Conservation (phyloP, 1,284 basidiomycete species). For the Ustilago loliicola region DNA sequence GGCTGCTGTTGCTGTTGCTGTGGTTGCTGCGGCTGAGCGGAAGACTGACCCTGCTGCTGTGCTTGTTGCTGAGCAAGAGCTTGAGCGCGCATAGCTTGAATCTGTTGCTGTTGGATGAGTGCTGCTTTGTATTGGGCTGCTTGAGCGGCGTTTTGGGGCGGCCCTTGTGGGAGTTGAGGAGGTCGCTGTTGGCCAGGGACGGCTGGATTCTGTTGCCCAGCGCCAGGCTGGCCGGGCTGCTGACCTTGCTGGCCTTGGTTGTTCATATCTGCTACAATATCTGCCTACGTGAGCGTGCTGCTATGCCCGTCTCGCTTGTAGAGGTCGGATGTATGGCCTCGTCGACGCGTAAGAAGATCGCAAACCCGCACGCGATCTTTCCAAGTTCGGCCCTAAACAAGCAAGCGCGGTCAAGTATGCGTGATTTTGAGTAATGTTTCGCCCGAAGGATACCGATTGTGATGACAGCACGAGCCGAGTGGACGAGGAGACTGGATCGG, state of each 20-base stretch:
- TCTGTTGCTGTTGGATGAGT: constrained; percentile 54
- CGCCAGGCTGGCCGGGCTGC: constrained; percentile 27
- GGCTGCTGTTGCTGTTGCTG: constrained; percentile 28
- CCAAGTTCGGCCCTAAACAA: background rate
- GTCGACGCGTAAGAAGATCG: constrained; percentile 9
- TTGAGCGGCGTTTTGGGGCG: constrained; percentile 35
- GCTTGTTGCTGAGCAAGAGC: constrained; percentile 47
- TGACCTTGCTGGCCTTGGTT: constrained; percentile 32
- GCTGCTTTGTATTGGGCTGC: constrained; percentile 53
- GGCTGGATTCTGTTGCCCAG: constrained; percentile 13
- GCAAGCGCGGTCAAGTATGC: background rate
- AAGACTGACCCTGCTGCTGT: constrained; percentile 38
- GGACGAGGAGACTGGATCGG: background rate
- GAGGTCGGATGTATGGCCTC: background rate
- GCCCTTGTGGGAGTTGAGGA: constrained; percentile 31
- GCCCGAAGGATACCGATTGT: background rate
- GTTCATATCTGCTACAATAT: constrained; percentile 20
- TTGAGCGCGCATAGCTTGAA: constrained; percentile 51
- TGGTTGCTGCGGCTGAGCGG: constrained; percentile 22
- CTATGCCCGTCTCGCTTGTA: background rate
- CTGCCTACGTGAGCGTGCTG: background rate
- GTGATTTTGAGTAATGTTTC: background rate
- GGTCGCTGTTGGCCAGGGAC: constrained; percentile 17
- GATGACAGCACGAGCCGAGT: background rate
- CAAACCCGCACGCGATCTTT: background rate